phyloP scores from a whole-genome alignment of 768 basidiomycete genomes.

The Cystofilobasidium bisporidii region DNA sequence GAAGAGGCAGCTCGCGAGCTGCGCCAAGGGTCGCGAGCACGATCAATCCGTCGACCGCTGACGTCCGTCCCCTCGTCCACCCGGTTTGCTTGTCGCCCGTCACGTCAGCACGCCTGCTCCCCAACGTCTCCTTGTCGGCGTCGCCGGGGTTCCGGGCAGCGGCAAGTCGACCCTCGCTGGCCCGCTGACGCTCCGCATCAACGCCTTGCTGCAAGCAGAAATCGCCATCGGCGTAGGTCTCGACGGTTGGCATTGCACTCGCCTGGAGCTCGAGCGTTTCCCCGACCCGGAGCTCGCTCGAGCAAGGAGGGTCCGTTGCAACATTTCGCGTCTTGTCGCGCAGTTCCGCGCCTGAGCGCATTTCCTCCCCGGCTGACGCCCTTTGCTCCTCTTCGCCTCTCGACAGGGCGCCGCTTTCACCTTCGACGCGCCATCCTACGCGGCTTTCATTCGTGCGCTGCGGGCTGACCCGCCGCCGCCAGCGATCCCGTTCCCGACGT shows the following conservation, averaged over 20 bases:
- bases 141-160: conserved; percentile 52
- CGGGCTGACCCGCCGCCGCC: conserved; percentile 41
- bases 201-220: conserved; percentile 41
- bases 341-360: too few relatives aligned
- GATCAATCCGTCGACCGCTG: too few relatives aligned
- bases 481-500: conserved; percentile 59
- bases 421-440: conserved; percentile 67
- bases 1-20: too few relatives aligned
- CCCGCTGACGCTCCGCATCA: conserved; percentile 50
- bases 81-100: neutral
- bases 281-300: conserved; percentile 36
- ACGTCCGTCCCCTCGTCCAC: neutral
- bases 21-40: too few relatives aligned
- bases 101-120: neutral
- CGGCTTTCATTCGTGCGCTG: conserved; percentile 55
- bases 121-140: neutral
- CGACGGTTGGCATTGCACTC: conserved; percentile 60
- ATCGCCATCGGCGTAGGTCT: neutral
- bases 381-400: neutral
- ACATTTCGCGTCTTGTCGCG: too few relatives aligned
- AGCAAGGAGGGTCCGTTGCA: neutral
- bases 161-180: conserved; percentile 73
- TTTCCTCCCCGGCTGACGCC: too few relatives aligned
- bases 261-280: conserved; percentile 64
- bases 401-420: conserved; percentile 71